These are phyloP conservation scores for Aethionema arabicum DNA, from an alignment of 345 rosid genomes.

Conservation along the genomic window DNA sequence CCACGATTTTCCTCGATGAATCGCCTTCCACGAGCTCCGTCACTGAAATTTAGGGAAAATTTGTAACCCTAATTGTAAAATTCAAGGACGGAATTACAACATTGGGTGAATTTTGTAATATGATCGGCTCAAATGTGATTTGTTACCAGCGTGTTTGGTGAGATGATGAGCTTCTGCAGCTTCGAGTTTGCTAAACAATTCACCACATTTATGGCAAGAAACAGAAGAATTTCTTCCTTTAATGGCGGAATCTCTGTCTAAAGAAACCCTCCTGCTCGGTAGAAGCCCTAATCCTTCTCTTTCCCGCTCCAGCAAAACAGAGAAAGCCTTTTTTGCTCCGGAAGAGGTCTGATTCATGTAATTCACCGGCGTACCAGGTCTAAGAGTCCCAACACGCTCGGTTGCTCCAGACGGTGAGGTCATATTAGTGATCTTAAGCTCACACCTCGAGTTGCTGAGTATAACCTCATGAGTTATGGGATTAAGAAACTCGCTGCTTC, in stretches of 20 bases:
- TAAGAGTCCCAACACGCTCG: conserved; percentile 67
- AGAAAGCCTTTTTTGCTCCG: conserved; percentile 40
- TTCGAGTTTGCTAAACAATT: conserved; percentile 80
- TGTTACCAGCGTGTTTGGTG: conserved; percentile 87
- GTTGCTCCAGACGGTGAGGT: conserved; percentile 38
- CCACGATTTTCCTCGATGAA: conserved; percentile 91
- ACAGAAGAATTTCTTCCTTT: conserved; percentile 48
- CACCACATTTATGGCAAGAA: conserved; percentile 93
- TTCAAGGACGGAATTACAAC: background rate
- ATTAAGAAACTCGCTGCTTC: conserved; percentile 97
- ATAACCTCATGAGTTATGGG: conserved; percentile 95
- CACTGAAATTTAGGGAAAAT: conserved; percentile 44
- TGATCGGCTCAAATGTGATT: background rate
- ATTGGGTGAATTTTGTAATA: background rate
- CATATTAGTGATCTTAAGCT: conserved; percentile 86
- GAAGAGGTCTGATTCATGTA: conserved; percentile 52
- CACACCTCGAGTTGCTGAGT: conserved; percentile 78
- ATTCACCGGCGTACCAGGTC: conserved; percentile 90
- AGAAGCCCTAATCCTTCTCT: conserved; percentile 44
- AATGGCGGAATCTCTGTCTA: conserved; percentile 46
- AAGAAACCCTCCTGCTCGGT: conserved; percentile 48
- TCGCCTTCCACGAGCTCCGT: conserved; percentile 95
- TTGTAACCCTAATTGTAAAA: background rate
- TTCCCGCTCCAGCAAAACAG: conserved; percentile 52
- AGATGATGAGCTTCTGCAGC: conserved; percentile 95